Evolutionary conservation across 306 rosid species (phyloP), one percentile per base, ranked within the genome.

Genomic region (Fragaria ananassa): DNA sequence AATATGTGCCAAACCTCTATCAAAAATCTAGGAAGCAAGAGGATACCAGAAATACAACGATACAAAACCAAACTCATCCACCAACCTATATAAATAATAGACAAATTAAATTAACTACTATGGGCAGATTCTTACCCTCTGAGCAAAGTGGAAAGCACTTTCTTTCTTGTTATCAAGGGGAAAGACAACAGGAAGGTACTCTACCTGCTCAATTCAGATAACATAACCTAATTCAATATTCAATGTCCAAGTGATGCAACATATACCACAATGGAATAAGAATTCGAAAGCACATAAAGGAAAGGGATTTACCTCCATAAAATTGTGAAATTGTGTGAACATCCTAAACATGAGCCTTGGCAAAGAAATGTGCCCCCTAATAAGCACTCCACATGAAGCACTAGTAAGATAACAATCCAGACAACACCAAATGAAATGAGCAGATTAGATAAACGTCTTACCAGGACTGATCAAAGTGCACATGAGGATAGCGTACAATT

Each of bases 391-490:
- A 78, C 25, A 76, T 35, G 42, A 76, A 68, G 45, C 37, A 72
- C 46, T 64, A 75, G 42, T 74, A 76, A 71, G 80, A 69, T 71
- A 73, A 64, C 51, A 68, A 34, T 29, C 64, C 58, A 74, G 79
- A 74, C 70, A 81, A 49, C 53, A 70, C 65, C 79, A 68, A 82
- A 70, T 67, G 27, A 17, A 76, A 80, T 10, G 49, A 63, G 62
- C 29, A 78, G 57, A 74, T 51, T 74, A 60, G 83, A 51, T 78
- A 78, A 70, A 35, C 63, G 54, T 41, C 93, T 67, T 83, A 96
- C 99, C 99, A 96, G 66, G 99, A 96, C 83, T 96, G 98, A 71
- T 96, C 99, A 80, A 96, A 96, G 87, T 96, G 98, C 72, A 96
- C 88, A 80, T 92, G 96, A 77, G 99, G 99, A 88, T 92, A 96